Evolutionary conservation across 2,329 filamentous ascomycete genomes (phyloP).

Genomic region (Ascosphaera aggregata): DNA sequence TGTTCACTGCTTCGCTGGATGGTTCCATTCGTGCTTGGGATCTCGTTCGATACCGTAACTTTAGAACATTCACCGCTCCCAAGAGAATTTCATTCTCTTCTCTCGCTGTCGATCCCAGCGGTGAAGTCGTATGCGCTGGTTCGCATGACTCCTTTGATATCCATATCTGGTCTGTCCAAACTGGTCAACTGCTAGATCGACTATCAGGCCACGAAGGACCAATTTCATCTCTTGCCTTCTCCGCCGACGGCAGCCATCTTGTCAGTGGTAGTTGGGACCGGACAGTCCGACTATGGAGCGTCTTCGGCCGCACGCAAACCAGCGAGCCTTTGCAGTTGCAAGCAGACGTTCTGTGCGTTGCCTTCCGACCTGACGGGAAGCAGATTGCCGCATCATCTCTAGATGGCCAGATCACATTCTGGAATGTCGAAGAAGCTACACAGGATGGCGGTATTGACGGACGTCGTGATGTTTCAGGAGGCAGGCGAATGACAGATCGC

Average conservation of each 20-base stretch:
- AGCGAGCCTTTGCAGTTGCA: slow-evolving; percentile 85
- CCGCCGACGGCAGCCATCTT: slow-evolving; percentile 60
- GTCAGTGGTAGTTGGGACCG: slow-evolving; percentile 93
- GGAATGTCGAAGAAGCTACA: slow-evolving; percentile 69
- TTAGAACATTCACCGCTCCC: slow-evolving; percentile 88
- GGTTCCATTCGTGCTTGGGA: slow-evolving; percentile 93
- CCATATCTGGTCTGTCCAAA: slow-evolving; percentile 97
- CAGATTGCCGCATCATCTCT: slow-evolving; percentile 82
- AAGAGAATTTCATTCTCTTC: slow-evolving; percentile 81
- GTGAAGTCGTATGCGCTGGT: slow-evolving; percentile 86
- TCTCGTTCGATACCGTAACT: slow-evolving; percentile 85
- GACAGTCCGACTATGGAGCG: slow-evolving; percentile 87
- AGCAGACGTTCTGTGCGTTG: slow-evolving; percentile 69
- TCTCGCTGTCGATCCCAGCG: slow-evolving; percentile 87
- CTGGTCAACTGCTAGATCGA: slow-evolving; percentile 77
- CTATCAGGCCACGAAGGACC: slow-evolving; percentile 86
- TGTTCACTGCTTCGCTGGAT: slow-evolving; percentile 88
- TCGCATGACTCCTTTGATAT: slow-evolving; percentile 93
- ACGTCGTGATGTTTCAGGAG: slow-evolving; percentile 76
- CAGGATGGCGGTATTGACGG: slow-evolving; percentile 76
- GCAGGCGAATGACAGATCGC: slow-evolving; percentile 68
- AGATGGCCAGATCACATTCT: slow-evolving; percentile 87
- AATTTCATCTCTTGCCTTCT: slow-evolving; percentile 69
- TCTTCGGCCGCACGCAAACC: slow-evolving; percentile 83
- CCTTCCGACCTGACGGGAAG: slow-evolving; percentile 70